A percentile compares a stretch with the other conserved stretches of the same genome.
Evolutionary conservation across 2,329 filamentous ascomycete species (phyloP).

Genomic region (Sclerotinia nivalis): DNA sequence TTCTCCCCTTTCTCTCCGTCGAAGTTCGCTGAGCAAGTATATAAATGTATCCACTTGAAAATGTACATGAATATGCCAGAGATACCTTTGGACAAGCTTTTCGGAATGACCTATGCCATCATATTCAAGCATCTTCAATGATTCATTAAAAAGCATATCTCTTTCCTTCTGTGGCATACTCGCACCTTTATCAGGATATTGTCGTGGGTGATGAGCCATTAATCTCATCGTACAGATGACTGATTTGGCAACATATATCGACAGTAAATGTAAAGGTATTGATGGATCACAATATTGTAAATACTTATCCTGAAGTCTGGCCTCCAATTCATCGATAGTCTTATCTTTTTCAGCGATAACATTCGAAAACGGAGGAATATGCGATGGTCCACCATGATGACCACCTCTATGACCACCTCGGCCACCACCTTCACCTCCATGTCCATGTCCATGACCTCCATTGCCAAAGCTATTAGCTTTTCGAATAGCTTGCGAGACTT

Average conservation of each 20-base stretch:
- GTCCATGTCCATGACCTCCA: background rate
- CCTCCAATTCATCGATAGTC: constrained; percentile 38
- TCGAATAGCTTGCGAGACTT: constrained; percentile 39
- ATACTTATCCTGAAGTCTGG: constrained; percentile 45
- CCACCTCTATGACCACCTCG: background rate
- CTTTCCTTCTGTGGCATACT: constrained; percentile 41
- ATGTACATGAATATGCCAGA: constrained; percentile 42
- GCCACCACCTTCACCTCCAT: background rate
- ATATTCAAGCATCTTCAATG: constrained; percentile 44
- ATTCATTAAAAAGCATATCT: constrained; percentile 41
- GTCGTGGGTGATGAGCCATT: constrained; percentile 41
- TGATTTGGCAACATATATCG: constrained; percentile 36
- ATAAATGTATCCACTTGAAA: constrained; percentile 44
- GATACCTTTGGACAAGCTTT: constrained; percentile 37
- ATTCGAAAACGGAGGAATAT: constrained; percentile 15
- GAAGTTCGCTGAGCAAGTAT: constrained; percentile 42
- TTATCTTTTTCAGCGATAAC: constrained; percentile 35
- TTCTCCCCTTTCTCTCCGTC: constrained; percentile 37
- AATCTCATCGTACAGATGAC: constrained; percentile 40
- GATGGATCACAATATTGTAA: constrained; percentile 47
- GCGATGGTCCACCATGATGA: background rate
- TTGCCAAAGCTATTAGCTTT: constrained; percentile 23
- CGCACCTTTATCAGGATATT: constrained; percentile 38
- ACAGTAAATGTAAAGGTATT: constrained; percentile 44
- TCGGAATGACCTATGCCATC: constrained; percentile 40